Percentiles rank a stretch among this genome's conserved stretches.
phyloP scores from a whole-genome alignment of 2,329 filamentous ascomycete genomes.

The Trichoderma sp. region DNA sequence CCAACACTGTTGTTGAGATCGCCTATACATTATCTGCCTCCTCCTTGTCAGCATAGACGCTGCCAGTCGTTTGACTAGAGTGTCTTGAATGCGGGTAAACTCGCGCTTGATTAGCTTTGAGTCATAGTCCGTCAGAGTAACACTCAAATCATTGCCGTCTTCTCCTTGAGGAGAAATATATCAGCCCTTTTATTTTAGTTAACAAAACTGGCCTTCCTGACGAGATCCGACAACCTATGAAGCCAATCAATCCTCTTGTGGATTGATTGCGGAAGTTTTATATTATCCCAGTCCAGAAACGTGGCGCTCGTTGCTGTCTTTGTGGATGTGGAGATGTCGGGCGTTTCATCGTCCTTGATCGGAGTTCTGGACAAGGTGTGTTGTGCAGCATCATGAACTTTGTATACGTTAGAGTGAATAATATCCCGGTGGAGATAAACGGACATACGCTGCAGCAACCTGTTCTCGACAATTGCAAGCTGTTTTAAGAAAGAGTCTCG shows the following conservation, averaged over 20 bases:
- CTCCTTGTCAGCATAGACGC: background rate
- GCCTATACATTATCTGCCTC: background rate
- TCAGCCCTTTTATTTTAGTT: background rate
- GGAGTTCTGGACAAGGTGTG: background rate
- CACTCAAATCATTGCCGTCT: background rate
- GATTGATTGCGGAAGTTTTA: background rate
- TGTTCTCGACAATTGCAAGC: background rate
- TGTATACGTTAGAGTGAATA: background rate
- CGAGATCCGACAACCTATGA: background rate
- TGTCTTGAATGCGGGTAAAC: background rate
- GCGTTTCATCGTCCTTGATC: background rate
- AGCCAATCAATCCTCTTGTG: background rate
- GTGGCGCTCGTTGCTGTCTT: background rate
- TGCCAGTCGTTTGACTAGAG: background rate
- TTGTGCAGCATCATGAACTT: background rate
- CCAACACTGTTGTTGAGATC: background rate
- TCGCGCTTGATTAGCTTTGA: background rate
- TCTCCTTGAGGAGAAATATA: background rate
- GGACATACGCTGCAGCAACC: background rate
- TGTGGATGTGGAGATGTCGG: background rate
- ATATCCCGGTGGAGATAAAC: rapidly evolving
- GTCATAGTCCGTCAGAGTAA: background rate
- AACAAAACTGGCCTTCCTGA: background rate
- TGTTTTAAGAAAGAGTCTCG: background rate
- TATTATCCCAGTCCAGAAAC: background rate